A percentile compares a stretch with the other conserved stretches of the same genome.
Conservation (phyloP, 1,284 basidiomycete species). For the Athelia sp. region DNA sequence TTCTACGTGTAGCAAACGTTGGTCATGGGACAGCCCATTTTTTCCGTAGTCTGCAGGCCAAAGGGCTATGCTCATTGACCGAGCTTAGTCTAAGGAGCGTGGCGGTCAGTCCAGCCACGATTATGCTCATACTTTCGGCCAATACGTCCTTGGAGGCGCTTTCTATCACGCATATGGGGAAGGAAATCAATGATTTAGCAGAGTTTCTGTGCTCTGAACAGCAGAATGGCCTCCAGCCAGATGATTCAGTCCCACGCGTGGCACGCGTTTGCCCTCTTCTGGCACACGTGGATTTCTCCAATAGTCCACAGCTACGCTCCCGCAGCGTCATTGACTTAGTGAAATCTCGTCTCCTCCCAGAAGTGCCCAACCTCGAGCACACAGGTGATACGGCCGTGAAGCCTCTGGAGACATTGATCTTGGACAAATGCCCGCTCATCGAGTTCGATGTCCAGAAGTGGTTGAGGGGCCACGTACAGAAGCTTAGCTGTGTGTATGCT, state of each 20-base stretch:
- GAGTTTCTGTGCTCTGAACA: slow-evolving; percentile 32
- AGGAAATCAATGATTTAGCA: slow-evolving; percentile 32
- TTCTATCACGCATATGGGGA: slow-evolving; percentile 29
- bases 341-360: slow-evolving; percentile 33
- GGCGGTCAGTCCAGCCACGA: slow-evolving; percentile 5
- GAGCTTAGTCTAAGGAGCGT: background rate
- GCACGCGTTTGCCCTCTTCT: slow-evolving; percentile 48
- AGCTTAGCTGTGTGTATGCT: slow-evolving; percentile 55
- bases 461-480: slow-evolving; percentile 47
- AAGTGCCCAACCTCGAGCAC: slow-evolving; percentile 6
- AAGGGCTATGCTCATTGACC: background rate
- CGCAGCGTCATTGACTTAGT: slow-evolving; percentile 53
- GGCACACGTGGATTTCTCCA: slow-evolving; percentile 48
- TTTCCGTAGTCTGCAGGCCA: background rate
- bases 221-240: slow-evolving; percentile 1
- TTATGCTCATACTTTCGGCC: slow-evolving; percentile 31
- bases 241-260: slow-evolving; percentile 3
- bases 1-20: background rate
- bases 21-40: background rate
- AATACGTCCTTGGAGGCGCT: slow-evolving; percentile 38
- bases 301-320: slow-evolving; percentile 46
- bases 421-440: slow-evolving; percentile 54
- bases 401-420: slow-evolving; percentile 36
- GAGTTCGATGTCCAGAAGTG: slow-evolving; percentile 53
- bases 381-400: slow-evolving; percentile 9